A percentile compares a stretch with the other conserved stretches of the same genome.
These are phyloP conservation scores for Paracamarosporium sp. DNA, from an alignment of 2,329 filamentous ascomycete genomes.

Conservation along the genomic window DNA sequence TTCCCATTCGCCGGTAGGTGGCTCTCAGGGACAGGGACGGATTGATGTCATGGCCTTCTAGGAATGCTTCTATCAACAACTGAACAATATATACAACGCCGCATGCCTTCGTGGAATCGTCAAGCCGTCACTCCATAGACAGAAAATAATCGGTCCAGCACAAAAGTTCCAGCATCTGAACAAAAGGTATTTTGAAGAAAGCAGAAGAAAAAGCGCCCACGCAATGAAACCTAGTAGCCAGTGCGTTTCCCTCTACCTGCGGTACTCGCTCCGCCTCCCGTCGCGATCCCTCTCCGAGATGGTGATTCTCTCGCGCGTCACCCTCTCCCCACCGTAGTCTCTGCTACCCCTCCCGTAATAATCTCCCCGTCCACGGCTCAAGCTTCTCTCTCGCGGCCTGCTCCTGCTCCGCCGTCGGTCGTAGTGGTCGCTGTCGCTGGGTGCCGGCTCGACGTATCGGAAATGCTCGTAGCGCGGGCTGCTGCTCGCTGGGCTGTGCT, in stretches of 20 bases:
- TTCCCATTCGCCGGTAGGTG: slow-evolving; percentile 8
- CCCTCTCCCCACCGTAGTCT: slow-evolving; percentile 10
- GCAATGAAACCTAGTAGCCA: background rate
- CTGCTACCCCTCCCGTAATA: slow-evolving; percentile 33
- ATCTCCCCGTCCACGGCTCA: slow-evolving; percentile 35
- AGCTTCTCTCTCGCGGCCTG: slow-evolving; percentile 28
- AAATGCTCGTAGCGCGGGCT: slow-evolving; percentile 53
- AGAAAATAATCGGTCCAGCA: background rate
- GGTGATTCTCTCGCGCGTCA: slow-evolving; percentile 40
- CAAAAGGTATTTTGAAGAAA: background rate
- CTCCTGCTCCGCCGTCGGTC: slow-evolving; percentile 30
- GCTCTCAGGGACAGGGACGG: background rate
- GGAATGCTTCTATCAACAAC: slow-evolving; percentile 1
- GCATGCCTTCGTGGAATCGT: slow-evolving; percentile 1
- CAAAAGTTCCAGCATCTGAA: background rate
- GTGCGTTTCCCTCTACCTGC: slow-evolving; percentile 13
- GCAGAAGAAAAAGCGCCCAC: slow-evolving; percentile 2
- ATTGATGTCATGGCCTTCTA: slow-evolving; percentile 9
- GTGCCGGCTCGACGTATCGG: slow-evolving; percentile 53
- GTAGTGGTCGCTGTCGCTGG: slow-evolving; percentile 37
- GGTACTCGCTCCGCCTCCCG: slow-evolving; percentile 27
- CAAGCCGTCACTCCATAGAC: background rate
- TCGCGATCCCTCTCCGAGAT: slow-evolving; percentile 31
- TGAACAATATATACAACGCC: background rate
- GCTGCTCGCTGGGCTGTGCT: slow-evolving; percentile 39